A percentile compares a stretch with the other conserved stretches of the same genome.
Evolutionary conservation across 257 asterid species (phyloP).

Genomic region (Rubia yunnanensis): DNA sequence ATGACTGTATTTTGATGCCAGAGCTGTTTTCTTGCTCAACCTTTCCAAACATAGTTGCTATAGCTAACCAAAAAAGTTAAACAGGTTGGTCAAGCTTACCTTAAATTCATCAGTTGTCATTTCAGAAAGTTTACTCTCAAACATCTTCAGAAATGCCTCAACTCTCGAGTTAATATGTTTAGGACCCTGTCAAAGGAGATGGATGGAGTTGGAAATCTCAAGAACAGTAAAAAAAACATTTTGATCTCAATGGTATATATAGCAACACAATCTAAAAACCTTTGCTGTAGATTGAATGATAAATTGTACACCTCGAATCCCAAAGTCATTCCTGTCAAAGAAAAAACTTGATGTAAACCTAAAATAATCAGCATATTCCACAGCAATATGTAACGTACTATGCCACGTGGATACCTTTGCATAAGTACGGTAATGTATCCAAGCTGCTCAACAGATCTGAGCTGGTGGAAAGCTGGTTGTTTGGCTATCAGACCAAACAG

Average conservation of each 20-base stretch:
- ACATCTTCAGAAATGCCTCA: constrained; percentile 71
- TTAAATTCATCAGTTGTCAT: constrained; percentile 76
- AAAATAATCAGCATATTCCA: not conserved
- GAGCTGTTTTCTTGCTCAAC: not conserved
- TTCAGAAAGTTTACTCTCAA: constrained; percentile 75
- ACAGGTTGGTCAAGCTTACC: constrained; percentile 34
- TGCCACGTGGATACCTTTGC: constrained; percentile 51
- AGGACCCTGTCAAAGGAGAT: constrained; percentile 66
- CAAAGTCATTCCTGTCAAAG: constrained; percentile 63
- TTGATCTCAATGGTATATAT: not conserved
- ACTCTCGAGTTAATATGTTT: constrained; percentile 80
- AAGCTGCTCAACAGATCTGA: constrained; percentile 98
- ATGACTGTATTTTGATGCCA: not conserved
- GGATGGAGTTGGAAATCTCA: constrained; percentile 6
- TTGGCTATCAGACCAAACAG: constrained; percentile 84
- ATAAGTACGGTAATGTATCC: constrained; percentile 86
- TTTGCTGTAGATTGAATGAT: constrained; percentile 83
- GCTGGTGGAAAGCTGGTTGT: constrained; percentile 98
- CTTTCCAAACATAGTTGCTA: not conserved
- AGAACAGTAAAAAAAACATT: constrained; percentile 5
- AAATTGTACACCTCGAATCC: constrained; percentile 87
- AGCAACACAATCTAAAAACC: constrained; percentile 32
- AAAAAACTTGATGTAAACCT: constrained; percentile 5
- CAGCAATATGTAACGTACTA: not conserved
- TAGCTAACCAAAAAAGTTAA: not conserved